Base-by-base conservation (phyloP, 2,329 filamentous ascomycete genomes). In the Fusarium paranaense region DNA sequence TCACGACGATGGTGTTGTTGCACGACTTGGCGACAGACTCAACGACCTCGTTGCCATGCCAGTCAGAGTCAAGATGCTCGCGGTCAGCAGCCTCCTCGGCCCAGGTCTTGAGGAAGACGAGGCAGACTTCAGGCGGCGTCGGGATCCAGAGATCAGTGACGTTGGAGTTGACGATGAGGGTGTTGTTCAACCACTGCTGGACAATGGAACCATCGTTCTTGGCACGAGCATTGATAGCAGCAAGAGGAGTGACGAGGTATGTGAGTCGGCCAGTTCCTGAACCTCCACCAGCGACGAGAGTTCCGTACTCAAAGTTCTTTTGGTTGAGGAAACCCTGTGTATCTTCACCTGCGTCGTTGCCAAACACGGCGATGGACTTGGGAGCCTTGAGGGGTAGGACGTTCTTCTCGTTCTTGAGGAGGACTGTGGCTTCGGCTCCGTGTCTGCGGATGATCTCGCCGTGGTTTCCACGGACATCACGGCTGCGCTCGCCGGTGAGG, bases 391-490 rank as follows among this genome's bases (percentile, higher is more conserved):
- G 84, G 0, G 93, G 93, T 8, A 95, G 85, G 2, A 86, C 86
- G 38, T 87, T 87, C 70, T 87, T 86, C 33, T 84, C 84, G 82
- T 95, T 95, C 86, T 95, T 96, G 70, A 96, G 85, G 3, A 96
- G 87, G 18, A 95, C 90, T 14, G 89, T 92, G 22, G 92, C 92
- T 66, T 81, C 82, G 16, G 82, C 80, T 18, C 80, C 86, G 74
- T 91, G 87, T 86, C 88, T 89, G 59, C 89, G 85, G 73, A 90
- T 85, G 6, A 91, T 79, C 1, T 85, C 80, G 6, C 85, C 89
- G 37, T 91, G 88, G 75, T 91, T 85, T 22, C 86, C 89, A 0
- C 87, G 87, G 62, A 85, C 84, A 42, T 85, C 83, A 67, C 78
- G 86, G 76, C 90, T 90, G 9, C 83, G 81, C 71, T 90, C 86